Base-by-base conservation (phyloP, 805 yeast species). In the Metschnikowia bowlesiae region DNA sequence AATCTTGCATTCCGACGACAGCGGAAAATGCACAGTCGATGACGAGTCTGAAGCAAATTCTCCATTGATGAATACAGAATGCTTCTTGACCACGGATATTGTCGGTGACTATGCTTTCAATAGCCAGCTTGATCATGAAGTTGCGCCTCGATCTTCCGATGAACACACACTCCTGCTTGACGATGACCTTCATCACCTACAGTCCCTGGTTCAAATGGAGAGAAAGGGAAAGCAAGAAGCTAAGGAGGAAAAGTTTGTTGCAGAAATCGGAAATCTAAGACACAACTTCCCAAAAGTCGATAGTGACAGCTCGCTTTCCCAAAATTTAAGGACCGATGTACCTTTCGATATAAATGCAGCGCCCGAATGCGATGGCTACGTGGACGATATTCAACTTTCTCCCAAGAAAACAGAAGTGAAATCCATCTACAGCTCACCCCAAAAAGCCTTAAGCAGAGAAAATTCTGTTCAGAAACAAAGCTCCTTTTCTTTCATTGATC, bases 1-100 rank as follows among this genome's bases (percentile, higher is more conserved):
- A 57, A 59, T 48, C 46, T 57, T 45, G 50, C 67, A 35, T 37
- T 65, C 49, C 33, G 66, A 65, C 48, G 70, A 66, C 41, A 62
- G 69, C 16, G 60, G 61, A 8, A 52, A 60, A 46, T 61, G 61
- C 28, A 51, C 58, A 9, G 61, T 59, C 2, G 52, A 56, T 28
- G 57, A 51, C 33, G 60, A 57, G 6, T 39, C 48, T 13, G 53
- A 47, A 38, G 13, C 29, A 13, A 44, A 44, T 29, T 44, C 46
- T 8, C 46, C 46, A 8, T 35, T 36, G 34, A 18, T 44, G 29
- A 11, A 36, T 11, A 44, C 46, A 14, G 46, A 44, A 26, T 44
- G 40, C 28, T 16, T 44, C 11, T 29, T 44, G 26, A 16, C 46
- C 14, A 32, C 45, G 10, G 45, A 42, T 16, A n/a, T 42, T 6